Evolutionary conservation across 257 asterid species (phyloP).

Genomic region (Nicotiana undulata): DNA sequence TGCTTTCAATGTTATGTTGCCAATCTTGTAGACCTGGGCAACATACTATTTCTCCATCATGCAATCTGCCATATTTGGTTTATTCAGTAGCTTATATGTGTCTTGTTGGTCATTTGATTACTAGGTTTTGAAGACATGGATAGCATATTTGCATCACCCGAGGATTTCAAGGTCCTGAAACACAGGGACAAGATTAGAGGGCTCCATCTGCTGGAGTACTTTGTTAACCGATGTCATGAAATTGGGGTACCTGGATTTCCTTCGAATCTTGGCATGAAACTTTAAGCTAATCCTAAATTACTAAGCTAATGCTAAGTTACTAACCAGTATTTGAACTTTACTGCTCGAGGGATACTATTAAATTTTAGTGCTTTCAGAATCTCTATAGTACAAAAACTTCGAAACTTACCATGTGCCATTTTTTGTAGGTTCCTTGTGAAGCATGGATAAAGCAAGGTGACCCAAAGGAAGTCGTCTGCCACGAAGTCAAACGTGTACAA

Average conservation of each 20-base stretch:
- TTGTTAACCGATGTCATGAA: constrained; percentile 71
- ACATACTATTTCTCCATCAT: neutral
- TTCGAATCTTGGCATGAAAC: neutral
- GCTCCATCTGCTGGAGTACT: constrained; percentile 74
- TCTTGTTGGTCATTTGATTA: constrained; percentile 2
- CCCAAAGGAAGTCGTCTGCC: constrained; percentile 72
- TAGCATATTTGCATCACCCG: constrained; percentile 64
- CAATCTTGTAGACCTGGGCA: neutral
- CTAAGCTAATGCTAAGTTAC: neutral
- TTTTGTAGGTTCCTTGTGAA: constrained; percentile 69
- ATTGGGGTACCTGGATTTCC: constrained; percentile 48
- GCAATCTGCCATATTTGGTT: neutral
- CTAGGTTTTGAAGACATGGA: constrained; percentile 80
- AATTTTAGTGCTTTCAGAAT: neutral
- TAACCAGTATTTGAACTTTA: neutral
- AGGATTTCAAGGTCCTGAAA: constrained; percentile 54
- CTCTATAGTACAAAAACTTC: neutral
- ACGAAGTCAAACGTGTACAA: constrained; percentile 50
- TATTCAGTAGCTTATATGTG: neutral
- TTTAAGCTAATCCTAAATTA: neutral
- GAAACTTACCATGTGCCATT: neutral
- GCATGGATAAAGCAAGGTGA: constrained; percentile 81
- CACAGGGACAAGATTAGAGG: constrained; percentile 54
- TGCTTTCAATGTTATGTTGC: neutral
- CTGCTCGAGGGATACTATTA: neutral